These are phyloP conservation scores for Pseudogymnoascus sp. DNA, from an alignment of 2,329 filamentous ascomycete species.

Conservation along the genomic window DNA sequence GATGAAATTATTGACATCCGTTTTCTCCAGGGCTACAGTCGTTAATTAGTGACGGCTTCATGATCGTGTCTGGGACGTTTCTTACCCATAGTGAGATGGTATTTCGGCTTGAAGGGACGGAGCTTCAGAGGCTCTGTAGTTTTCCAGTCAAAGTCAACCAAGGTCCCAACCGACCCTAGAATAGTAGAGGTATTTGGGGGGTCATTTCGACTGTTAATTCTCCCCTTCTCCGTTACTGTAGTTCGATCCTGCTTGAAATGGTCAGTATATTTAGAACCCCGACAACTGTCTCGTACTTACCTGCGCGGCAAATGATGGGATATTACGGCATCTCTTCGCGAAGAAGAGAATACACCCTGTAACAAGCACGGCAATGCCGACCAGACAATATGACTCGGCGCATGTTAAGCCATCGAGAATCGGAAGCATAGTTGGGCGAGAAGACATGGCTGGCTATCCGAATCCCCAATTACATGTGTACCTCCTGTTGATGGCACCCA, in stretches of 20 bases:
- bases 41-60: background rate
- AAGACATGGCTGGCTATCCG: background rate
- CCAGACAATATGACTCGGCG: background rate
- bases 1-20: constrained; percentile 46
- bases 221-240: background rate
- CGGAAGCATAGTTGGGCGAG: background rate
- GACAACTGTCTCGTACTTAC: background rate
- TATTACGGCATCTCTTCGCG: background rate
- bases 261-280: background rate
- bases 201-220: background rate
- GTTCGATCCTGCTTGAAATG: background rate
- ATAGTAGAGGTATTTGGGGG: background rate
- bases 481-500: background rate
- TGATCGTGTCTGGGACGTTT: background rate
- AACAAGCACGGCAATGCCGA: background rate
- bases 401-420: background rate
- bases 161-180: constrained; percentile 25
- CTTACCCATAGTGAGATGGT: constrained; percentile 57
- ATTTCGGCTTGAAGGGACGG: constrained; percentile 53
- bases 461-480: background rate
- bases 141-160: constrained; percentile 44
- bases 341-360: background rate
- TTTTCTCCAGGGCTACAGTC: constrained; percentile 43
- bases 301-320: background rate
- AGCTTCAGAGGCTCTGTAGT: constrained; percentile 45